A percentile compares a stretch with the other conserved stretches of the same genome.
These are phyloP conservation scores for Aspergillus homomorphus DNA, from an alignment of 495 filamentous ascomycete genomes.

Conservation along the genomic window DNA sequence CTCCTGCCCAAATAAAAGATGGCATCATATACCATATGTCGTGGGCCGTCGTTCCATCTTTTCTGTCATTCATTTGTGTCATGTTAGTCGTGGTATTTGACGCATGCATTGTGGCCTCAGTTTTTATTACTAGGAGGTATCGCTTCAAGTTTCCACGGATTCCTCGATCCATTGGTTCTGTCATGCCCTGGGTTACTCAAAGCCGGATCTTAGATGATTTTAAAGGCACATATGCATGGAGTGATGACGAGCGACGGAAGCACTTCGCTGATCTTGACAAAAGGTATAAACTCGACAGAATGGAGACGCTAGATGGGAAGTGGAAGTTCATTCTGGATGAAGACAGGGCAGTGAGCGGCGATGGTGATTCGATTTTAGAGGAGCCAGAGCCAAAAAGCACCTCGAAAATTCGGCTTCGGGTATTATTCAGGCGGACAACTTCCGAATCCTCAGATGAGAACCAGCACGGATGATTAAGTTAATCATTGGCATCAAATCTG, in stretches of 20 bases:
- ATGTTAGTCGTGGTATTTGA: slow-evolving; percentile 6
- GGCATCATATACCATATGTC: slow-evolving; percentile 2
- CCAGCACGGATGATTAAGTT: neutral
- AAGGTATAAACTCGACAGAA: slow-evolving; percentile 1
- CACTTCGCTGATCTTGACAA: slow-evolving; percentile 5
- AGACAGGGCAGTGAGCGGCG: neutral
- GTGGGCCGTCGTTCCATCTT: slow-evolving; percentile 1
- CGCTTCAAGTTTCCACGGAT: slow-evolving; percentile 8
- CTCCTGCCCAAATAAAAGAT: neutral
- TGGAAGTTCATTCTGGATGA: slow-evolving; percentile 5
- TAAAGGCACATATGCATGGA: slow-evolving; percentile 6
- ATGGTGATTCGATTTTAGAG: neutral
- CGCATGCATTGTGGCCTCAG: slow-evolving; percentile 1
- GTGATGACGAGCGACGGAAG: slow-evolving; percentile 1
- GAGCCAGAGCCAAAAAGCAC: neutral
- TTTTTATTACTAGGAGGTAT: slow-evolving; percentile 5
- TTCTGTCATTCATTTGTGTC: neutral
- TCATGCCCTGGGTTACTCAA: slow-evolving; percentile 7
- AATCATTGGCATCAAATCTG: neutral
- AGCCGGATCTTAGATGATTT: slow-evolving; percentile 8
- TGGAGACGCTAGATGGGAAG: slow-evolving; percentile 2
- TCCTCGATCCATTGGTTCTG: slow-evolving; percentile 8
- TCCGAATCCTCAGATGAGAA: neutral
- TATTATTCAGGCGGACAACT: neutral
- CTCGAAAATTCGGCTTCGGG: neutral